Evolutionary conservation across 352 stramenopile species (phyloP), one percentile per base, ranked within the genome.

Genomic region (Phytophthora fragariaefolia): DNA sequence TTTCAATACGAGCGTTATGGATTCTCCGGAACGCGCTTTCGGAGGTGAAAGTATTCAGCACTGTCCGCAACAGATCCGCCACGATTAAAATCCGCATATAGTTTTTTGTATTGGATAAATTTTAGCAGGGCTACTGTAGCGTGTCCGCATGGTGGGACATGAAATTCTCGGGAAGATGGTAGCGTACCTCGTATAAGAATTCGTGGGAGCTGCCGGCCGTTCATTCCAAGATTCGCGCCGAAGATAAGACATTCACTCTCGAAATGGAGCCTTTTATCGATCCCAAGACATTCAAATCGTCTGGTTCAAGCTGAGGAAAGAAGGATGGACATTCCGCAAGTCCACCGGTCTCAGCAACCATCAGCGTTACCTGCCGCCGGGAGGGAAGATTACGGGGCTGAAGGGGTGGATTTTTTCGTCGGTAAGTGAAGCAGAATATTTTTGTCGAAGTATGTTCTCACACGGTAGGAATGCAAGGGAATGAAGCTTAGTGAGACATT

Each of bases 91-190:
- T 51, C 7, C 57, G 24, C 57, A 51, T 64, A 64, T 57, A 45
- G 23, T 36, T 34, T 10, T 64, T 50, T 57, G 57, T 64, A 64
- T 57, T 23, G 18, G 46, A 50, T 46, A 65, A 51, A 52, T 46
- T 51, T 58, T 22, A 36, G 17, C 34, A 58, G 47, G 18, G 18
- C n/a, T 24, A 9, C 4, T 65, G 47, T 65, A 65, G 9, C n/a
- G 32, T 50, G 24, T 27, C 20, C 45, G 12, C 58, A 32, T 4
- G 2, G 32, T 58, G 47, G 10, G 58, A 65, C 58, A 58, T 34
- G 24, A 64, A 5, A 22, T 38, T 52, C 52, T 27, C 23, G 4
- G 23, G 24, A 58, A 58, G 5, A 12, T 6, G 34, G 27, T 52
- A 40, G 26, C 18, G 34, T 34, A 26, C 9, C n/a, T 32, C 24